Conservation (phyloP, 176 grass and related monocot species). For the Hordeum marinum region DNA sequence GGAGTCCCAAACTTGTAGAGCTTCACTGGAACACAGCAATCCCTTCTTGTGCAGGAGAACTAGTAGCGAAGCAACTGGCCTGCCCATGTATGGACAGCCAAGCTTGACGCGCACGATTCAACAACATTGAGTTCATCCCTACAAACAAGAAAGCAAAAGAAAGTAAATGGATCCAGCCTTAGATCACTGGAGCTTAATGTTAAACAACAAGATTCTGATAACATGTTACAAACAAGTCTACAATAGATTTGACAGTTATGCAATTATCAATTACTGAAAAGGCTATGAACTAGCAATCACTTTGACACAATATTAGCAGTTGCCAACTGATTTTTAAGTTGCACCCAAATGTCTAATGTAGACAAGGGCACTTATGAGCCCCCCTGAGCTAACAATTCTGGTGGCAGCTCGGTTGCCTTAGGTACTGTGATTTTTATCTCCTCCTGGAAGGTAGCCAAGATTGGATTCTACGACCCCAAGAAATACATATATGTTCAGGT, state of each 20-base stretch:
- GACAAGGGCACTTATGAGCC: slow-evolving; percentile 70
- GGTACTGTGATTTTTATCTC: slow-evolving; percentile 44
- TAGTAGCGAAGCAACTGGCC: slow-evolving; percentile 54
- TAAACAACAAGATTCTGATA: neutral
- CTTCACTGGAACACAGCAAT: no score
- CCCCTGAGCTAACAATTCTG: slow-evolving; percentile 51
- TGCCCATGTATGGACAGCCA: slow-evolving; percentile 60
- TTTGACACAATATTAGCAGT: neutral
- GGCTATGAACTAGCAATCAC: neutral
- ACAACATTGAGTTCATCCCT: slow-evolving; percentile 74
- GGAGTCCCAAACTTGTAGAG: no score
- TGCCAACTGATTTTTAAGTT: slow-evolving; percentile 48
- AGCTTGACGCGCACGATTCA: slow-evolving; percentile 61
- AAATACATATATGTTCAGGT: no score
- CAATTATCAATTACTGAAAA: neutral
- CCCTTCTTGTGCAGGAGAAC: no score
- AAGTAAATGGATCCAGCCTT: neutral
- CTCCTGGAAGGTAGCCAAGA: no score
- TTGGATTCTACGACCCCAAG: no score
- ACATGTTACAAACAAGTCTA: neutral
- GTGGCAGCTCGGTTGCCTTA: slow-evolving; percentile 64
- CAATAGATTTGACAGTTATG: no score
- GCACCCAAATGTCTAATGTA: slow-evolving; percentile 88
- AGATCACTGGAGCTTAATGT: neutral
- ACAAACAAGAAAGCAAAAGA: neutral